These are phyloP conservation scores for Magnolia officinalis DNA, from an alignment of 164 flowering plant species.

Conservation along the genomic window DNA sequence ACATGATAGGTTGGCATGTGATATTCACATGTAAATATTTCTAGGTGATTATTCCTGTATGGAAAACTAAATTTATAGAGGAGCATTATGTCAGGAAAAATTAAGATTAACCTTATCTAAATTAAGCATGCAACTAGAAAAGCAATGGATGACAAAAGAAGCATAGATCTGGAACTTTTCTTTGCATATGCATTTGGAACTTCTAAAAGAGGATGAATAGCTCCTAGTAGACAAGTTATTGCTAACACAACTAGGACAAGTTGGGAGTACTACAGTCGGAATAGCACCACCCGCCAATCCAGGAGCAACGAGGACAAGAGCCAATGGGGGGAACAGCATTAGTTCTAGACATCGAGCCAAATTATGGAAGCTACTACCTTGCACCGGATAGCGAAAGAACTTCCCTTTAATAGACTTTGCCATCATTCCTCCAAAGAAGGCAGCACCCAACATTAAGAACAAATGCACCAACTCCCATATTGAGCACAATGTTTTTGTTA, in stretches of 20 bases:
- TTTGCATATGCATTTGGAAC: background rate
- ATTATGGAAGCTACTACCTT: background rate
- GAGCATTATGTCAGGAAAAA: too few species aligned
- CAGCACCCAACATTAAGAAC: background rate
- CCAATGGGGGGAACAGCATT: background rate
- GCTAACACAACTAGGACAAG: background rate
- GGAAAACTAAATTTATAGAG: too few species aligned
- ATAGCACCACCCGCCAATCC: background rate
- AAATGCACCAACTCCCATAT: background rate
- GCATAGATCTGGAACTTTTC: too few species aligned
- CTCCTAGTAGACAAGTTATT: background rate
- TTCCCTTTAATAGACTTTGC: constrained; percentile 1
- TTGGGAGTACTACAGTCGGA: background rate
- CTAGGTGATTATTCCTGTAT: too few species aligned
- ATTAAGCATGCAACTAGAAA: too few species aligned
- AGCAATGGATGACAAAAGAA: too few species aligned
- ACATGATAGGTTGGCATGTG: too few species aligned
- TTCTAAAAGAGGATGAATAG: background rate
- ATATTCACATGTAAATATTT: too few species aligned
- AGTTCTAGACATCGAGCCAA: background rate
- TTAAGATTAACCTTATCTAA: too few species aligned
- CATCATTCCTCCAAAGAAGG: background rate
- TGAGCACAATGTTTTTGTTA: too few species aligned
- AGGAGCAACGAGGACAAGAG: background rate
- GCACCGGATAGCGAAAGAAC: background rate